Base-by-base conservation (phyloP, 306 rosid species). In the Luffa acutangula region DNA sequence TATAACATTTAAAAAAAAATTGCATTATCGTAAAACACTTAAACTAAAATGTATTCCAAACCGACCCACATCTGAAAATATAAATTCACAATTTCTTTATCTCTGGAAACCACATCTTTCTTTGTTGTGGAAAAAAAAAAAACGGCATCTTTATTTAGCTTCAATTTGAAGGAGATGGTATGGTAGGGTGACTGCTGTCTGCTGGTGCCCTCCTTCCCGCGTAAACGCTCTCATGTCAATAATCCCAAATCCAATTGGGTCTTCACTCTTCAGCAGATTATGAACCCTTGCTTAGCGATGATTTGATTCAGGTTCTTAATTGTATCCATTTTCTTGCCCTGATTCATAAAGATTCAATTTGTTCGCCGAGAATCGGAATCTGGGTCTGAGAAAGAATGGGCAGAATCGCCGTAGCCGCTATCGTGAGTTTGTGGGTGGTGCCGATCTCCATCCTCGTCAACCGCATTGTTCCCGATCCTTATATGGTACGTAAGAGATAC, bases 341-440 rank as follows among this genome's bases (percentile, higher is more conserved):
- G 9, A 53, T 73, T 53, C 64, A 18, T 49, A 39, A 75, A 17
- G 17, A 52, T 34, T 7, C 18, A 34, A n/a, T 9, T 53, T 33
- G 8, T 75, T 52, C 58, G 20, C 42, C 4, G 6, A 72, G 21
- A 72, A 11, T 72, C 58, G 14, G 36, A 75, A 74, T 31, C 45
- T 17, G 21, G 8, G 58, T 31, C 62, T 15, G 78, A 51, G 41
- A 57, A 76, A 77, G 78, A 56, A 95, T 91, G 99, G 97, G 97
- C 3, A 89, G 84, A 73, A 6, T 89, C 43, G 87, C 86, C 34
- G 92, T 88, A 69, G 96, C 96, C 25, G 80, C 76, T 67, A 88
- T 93, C n/a, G 92, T 91, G 79, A 91, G 92, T 87, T 83, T 87
- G 81, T 96, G 98, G 94, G 84, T 87, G 80, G 34, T 93, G 88